A percentile compares a stretch with the other conserved stretches of the same genome.
phyloP scores from a whole-genome alignment of 257 asterid genomes.

The Linderniella brevidens region DNA sequence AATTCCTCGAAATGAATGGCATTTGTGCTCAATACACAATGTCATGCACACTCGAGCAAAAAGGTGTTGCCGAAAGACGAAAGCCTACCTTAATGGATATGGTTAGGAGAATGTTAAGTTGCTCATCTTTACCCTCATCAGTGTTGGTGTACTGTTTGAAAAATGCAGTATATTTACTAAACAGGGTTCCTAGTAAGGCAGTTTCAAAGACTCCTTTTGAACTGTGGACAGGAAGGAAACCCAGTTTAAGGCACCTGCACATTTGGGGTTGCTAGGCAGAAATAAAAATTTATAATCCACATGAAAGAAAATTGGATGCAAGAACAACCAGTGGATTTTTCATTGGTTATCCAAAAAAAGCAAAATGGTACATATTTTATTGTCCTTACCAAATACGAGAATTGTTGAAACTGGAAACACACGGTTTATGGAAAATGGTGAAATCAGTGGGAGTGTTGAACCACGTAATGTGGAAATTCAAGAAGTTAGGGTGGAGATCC shows the following conservation, averaged over 20 bases:
- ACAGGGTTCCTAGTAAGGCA: constrained; percentile 7
- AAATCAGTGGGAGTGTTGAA: too few relatives aligned
- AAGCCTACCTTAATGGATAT: neutral
- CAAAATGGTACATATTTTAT: neutral
- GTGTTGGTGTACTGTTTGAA: constrained; percentile 2
- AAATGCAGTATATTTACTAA: neutral
- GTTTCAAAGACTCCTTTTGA: constrained; percentile 4
- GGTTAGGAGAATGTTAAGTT: constrained; percentile 1
- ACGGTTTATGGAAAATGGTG: too few relatives aligned
- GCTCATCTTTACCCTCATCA: neutral
- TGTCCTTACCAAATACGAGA: too few relatives aligned
- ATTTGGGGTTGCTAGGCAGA: neutral
- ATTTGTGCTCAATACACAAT: constrained; percentile 3
- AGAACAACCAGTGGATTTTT: neutral
- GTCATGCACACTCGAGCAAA: neutral
- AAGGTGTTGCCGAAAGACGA: constrained; percentile 1
- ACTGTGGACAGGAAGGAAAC: constrained; percentile 5
- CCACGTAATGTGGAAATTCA: too few relatives aligned
- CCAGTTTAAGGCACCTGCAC: constrained; percentile 7
- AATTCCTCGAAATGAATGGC: constrained; percentile 7
- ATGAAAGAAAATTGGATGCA: neutral
- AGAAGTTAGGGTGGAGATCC: too few relatives aligned
- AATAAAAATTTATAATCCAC: neutral
- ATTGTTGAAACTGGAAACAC: too few relatives aligned
- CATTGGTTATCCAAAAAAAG: neutral